Conservation (phyloP, 768 basidiomycete genomes). For the Infundibulicybe gibba region DNA sequence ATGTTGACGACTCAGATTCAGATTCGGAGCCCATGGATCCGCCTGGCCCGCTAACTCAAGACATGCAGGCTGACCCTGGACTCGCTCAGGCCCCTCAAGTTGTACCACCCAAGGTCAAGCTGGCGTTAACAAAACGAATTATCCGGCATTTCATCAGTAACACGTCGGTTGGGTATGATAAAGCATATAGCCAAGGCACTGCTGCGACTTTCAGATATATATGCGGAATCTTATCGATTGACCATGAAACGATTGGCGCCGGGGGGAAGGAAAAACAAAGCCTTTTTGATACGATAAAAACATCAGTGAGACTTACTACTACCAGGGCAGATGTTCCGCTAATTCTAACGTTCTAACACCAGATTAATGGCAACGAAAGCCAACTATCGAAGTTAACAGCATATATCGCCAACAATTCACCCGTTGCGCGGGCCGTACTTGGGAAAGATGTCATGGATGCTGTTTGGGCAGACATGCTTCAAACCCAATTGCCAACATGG, state of each 20-base stretch:
- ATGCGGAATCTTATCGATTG: constrained; percentile 6
- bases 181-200: constrained; percentile 4
- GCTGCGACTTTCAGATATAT: constrained; percentile 4
- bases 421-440: constrained; percentile 15
- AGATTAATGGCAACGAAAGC: not conserved
- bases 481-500: constrained; percentile 24
- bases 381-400: not conserved
- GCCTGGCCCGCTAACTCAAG: not conserved
- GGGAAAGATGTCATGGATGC: constrained; percentile 21
- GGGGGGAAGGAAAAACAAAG: constrained; percentile 6
- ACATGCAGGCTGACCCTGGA: no score
- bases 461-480: constrained; percentile 22
- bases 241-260: not conserved
- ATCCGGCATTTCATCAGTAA: constrained; percentile 4
- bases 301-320: not conserved
- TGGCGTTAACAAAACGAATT: not conserved
- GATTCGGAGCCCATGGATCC: not conserved
- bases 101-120: no score
- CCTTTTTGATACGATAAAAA: constrained; percentile 7
- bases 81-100: no score
- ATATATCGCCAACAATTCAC: not conserved
- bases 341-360: not conserved
- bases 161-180: not conserved
- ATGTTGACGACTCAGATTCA: not conserved
- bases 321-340: not conserved